Evolutionary conservation across 2,329 filamentous ascomycete species (phyloP), one percentile per base, ranked within the genome.

Genomic region (Aureobasidium sp.): DNA sequence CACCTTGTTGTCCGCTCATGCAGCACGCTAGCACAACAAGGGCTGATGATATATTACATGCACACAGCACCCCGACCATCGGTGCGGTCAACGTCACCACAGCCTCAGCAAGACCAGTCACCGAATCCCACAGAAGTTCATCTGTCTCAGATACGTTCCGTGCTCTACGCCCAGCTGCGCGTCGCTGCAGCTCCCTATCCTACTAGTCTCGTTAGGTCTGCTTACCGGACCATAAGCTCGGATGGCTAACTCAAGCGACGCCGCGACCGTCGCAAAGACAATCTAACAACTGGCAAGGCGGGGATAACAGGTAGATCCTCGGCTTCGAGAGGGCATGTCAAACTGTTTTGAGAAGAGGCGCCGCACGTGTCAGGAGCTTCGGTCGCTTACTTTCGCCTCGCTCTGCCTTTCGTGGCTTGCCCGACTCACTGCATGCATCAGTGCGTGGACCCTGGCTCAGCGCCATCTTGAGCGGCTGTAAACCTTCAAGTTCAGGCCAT

Each of bases 31-130:
- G 36, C 46, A 20, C 26, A 1, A 34, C 20, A 26, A 51, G 29
- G 44, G 26, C 42, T 60, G 44, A 60, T 60, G 57, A 60, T 60
- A 60, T 60, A 50, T 60, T 60, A 42, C 57, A 60, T 60, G 57
- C 42, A 47, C 42, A 37, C 46, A n/a, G 34, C 36, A 15, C 36
- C 39, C 57, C 39, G 32, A 20, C 42, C n/a, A 44, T 50, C 57
- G 34, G 46, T 42, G 29, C 48, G 44, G 46, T 20, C 36, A 39
- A 60, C 57, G 57, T 60, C 57, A 60, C 44, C 46, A 51, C 17
- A 27, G n/a, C 55, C 20, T 48, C 20, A 57, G 23, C 27, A n/a
- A 27, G 36, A 41, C 42, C 44, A 41, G 17, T 51, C 57, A 32
- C 23, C 17, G 7, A 41, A 27, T 42, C 6, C 46, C 23, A 46